These are phyloP conservation scores for Cercospora beticola DNA, from an alignment of 2,329 filamentous ascomycete genomes.

Conservation along the genomic window DNA sequence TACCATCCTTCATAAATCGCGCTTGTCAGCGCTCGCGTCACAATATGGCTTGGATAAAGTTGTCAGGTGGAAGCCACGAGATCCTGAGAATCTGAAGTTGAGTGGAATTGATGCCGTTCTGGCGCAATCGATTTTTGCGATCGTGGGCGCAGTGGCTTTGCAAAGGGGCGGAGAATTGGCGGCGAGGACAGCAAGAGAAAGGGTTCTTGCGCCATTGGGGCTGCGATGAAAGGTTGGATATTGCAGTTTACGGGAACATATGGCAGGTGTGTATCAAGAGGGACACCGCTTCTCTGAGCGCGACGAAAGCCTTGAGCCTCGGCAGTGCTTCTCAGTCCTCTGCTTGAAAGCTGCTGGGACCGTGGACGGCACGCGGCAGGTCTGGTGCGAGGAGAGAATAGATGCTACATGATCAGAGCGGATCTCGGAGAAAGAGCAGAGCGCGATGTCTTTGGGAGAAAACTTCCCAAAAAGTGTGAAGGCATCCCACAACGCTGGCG, in stretches of 20 bases:
- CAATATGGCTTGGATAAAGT: conserved; percentile 71
- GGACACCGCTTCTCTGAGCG: background rate
- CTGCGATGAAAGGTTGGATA: conserved; percentile 55
- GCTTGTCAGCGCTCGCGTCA: conserved; percentile 66
- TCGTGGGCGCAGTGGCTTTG: conserved; percentile 85
- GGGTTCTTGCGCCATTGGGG: conserved; percentile 60
- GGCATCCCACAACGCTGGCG: background rate
- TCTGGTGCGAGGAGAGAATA: background rate
- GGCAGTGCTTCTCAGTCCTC: background rate
- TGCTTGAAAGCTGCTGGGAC: background rate
- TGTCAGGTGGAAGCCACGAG: conserved; percentile 82
- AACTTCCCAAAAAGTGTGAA: background rate
- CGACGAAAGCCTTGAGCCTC: background rate
- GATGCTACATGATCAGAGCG: background rate
- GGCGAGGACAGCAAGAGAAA: conserved; percentile 70
- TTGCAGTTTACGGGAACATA: background rate
- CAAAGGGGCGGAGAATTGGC: conserved; percentile 81
- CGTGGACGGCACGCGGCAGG: background rate
- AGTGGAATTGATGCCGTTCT: conserved; percentile 77
- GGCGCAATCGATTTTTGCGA: conserved; percentile 75
- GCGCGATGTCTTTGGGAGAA: background rate
- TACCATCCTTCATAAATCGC: conserved; percentile 62
- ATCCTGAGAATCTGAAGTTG: conserved; percentile 65
- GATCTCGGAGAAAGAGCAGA: background rate
- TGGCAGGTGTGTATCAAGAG: background rate